phyloP scores from a whole-genome alignment of 2,329 filamentous ascomycete genomes.

The Verticillium nonalfalfae region DNA sequence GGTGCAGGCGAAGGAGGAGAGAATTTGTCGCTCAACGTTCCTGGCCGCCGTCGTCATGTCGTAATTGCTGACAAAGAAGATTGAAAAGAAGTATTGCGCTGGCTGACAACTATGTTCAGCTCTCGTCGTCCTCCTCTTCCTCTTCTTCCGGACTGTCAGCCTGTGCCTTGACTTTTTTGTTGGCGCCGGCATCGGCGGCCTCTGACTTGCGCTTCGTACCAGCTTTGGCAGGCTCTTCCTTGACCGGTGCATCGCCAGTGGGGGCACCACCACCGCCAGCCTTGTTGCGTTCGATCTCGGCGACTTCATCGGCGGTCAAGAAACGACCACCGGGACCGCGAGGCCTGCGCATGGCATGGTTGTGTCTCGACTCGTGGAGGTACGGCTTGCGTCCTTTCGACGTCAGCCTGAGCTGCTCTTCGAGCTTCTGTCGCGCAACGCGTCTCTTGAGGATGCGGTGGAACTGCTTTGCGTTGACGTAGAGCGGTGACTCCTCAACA shows the following conservation, averaged over 20 bases:
- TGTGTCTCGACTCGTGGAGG: constrained; percentile 93
- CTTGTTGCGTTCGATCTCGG: constrained; percentile 71
- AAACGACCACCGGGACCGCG: constrained; percentile 92
- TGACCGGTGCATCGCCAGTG: constrained; percentile 15
- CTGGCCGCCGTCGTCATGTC: constrained; percentile 26
- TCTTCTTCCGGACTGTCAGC: constrained; percentile 26
- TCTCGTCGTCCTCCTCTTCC: constrained; percentile 36
- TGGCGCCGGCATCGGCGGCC: constrained; percentile 35
- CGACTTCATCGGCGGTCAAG: constrained; percentile 92
- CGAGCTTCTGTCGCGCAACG: constrained; percentile 86
- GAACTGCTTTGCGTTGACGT: constrained; percentile 98
- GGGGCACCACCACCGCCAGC: constrained; percentile 17
- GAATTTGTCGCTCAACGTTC: constrained; percentile 5
- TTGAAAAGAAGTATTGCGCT: constrained; percentile 1
- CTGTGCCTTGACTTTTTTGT: constrained; percentile 51
- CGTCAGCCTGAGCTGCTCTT: constrained; percentile 85
- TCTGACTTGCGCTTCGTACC: constrained; percentile 58
- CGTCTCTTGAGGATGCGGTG: constrained; percentile 93
- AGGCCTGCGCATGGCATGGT: constrained; percentile 94
- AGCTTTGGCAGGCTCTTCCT: constrained; percentile 17
- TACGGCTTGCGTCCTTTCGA: constrained; percentile 97
- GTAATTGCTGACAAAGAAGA: constrained; percentile 25
- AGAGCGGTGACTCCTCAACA: constrained; percentile 87
- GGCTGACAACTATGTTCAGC: constrained; percentile 19
- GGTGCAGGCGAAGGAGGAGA: constrained; percentile 3